Evolutionary conservation across 768 basidiomycete species (phyloP).

Genomic region (Lactifluus hygrophoroides): DNA sequence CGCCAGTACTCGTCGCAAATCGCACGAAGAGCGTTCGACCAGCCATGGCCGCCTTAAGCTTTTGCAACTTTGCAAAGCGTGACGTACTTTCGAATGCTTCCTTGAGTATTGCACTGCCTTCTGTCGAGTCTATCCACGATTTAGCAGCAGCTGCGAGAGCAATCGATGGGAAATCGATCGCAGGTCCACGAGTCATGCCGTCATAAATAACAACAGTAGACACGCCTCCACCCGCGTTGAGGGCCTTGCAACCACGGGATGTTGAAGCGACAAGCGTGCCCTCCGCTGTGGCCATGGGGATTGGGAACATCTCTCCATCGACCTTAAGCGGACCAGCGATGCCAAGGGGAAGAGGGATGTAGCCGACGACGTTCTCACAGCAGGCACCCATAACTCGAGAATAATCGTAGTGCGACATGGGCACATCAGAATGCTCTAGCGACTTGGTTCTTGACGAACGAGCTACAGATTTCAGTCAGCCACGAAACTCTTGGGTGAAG

Average conservation of each 20-base stretch:
- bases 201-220: conserved; percentile 88
- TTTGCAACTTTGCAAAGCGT: conserved; percentile 80
- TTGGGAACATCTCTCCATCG: conserved; percentile 75
- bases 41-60: conserved; percentile 82
- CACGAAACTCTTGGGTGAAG: background rate
- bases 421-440: conserved; percentile 75
- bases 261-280: conserved; percentile 97
- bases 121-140: conserved; percentile 77
- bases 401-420: conserved; percentile 85
- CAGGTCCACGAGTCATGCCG: conserved; percentile 98
- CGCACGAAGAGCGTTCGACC: conserved; percentile 90
- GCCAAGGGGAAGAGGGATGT: conserved; percentile 92
- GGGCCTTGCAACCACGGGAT: conserved; percentile 94
- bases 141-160: conserved; percentile 74
- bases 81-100: conserved; percentile 91
- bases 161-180: conserved; percentile 86
- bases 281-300: conserved; percentile 99
- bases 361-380: conserved; percentile 98
- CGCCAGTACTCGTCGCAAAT: conserved; percentile 90
- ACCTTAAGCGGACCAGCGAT: conserved; percentile 92
- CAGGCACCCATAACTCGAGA: conserved; percentile 90
- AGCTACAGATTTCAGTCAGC: conserved; percentile 36
- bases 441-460: conserved; percentile 79
- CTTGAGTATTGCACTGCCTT: conserved; percentile 68
- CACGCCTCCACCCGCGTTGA: conserved; percentile 93